These are phyloP conservation scores for Zygoascus hellenicus DNA, from an alignment of 1,139 yeast species.

Conservation along the genomic window DNA sequence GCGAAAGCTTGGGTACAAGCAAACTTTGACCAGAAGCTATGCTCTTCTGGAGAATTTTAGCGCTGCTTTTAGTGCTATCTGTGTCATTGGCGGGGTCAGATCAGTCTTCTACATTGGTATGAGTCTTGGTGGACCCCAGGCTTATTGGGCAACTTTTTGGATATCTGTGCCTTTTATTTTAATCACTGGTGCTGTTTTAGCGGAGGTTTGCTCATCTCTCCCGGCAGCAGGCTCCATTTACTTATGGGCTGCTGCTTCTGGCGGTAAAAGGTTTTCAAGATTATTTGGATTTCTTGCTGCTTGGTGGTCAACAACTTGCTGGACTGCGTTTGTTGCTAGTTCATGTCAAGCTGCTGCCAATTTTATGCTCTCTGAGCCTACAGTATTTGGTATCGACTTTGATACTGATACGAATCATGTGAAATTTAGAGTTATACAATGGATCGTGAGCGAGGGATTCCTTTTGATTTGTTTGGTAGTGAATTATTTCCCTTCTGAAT, in stretches of 20 bases:
- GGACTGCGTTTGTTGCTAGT: conserved; percentile 28
- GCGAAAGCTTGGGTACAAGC: conserved; percentile 24
- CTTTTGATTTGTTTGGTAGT: conserved; percentile 20
- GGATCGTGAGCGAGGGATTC: conserved; percentile 25
- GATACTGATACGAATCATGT: conserved; percentile 20
- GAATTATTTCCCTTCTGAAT: conserved; percentile 24
- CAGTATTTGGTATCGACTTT: conserved; percentile 22
- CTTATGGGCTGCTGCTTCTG: conserved; percentile 29
- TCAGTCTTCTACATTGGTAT: conserved; percentile 23
- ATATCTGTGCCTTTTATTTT: conserved; percentile 21
- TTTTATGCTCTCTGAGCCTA: conserved; percentile 24
- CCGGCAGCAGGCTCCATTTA: conserved; percentile 32
- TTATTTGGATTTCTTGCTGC: conserved; percentile 28
- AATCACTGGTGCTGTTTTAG: conserved; percentile 27
- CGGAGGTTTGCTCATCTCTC: conserved; percentile 28
- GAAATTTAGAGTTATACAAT: conserved; percentile 27
- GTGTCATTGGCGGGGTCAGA: conserved; percentile 24
- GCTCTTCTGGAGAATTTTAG: conserved; percentile 25
- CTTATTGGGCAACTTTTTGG: conserved; percentile 26
- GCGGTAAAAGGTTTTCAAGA: conserved; percentile 25
- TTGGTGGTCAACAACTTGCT: conserved; percentile 29
- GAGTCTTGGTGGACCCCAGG: conserved; percentile 27
- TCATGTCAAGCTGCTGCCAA: conserved; percentile 23
- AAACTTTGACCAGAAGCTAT: conserved; percentile 21
- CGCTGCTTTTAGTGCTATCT: conserved; percentile 26